These are phyloP conservation scores for Macrotyloma uniflorum DNA, from an alignment of 306 rosid species.

Conservation along the genomic window DNA sequence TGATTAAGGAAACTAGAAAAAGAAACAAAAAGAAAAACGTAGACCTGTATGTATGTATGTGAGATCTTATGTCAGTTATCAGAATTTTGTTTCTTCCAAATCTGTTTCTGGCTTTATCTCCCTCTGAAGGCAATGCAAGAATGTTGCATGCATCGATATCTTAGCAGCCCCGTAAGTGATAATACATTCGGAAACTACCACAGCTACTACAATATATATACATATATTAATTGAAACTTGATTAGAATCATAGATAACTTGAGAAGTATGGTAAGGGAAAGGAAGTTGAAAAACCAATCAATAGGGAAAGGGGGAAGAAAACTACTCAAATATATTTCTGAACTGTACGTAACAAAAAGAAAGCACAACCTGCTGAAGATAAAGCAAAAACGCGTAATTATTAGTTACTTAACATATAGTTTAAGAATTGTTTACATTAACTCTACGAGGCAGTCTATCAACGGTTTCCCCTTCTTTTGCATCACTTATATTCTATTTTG, in stretches of 20 bases:
- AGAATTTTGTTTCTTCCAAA: not conserved
- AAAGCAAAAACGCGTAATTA: not conserved
- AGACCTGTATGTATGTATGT: not conserved
- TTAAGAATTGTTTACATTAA: not conserved
- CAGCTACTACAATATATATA: not conserved
- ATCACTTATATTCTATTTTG: too few species aligned
- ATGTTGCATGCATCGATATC: not conserved
- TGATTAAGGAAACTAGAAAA: not conserved
- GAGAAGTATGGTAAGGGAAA: slow-evolving; percentile 10
- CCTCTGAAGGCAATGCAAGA: not conserved
- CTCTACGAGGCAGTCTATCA: not conserved
- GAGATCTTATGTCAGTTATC: not conserved
- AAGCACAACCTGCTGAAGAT: not conserved
- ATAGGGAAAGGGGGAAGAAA: not conserved
- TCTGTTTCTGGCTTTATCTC: not conserved
- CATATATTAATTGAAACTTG: not conserved
- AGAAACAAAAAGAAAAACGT: not conserved
- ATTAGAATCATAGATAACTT: slow-evolving; percentile 6
- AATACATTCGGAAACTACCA: not conserved
- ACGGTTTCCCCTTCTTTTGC: not conserved
- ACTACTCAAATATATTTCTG: not conserved
- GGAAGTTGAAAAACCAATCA: slow-evolving; percentile 2
- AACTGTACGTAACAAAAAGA: not conserved
- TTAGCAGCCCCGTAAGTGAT: not conserved
- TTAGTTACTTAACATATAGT: not conserved